Percentiles rank a stretch among this genome's conserved stretches.
phyloP scores from a whole-genome alignment of 169 alveolate genomes.

The Plasmodium gallinaceum region DNA sequence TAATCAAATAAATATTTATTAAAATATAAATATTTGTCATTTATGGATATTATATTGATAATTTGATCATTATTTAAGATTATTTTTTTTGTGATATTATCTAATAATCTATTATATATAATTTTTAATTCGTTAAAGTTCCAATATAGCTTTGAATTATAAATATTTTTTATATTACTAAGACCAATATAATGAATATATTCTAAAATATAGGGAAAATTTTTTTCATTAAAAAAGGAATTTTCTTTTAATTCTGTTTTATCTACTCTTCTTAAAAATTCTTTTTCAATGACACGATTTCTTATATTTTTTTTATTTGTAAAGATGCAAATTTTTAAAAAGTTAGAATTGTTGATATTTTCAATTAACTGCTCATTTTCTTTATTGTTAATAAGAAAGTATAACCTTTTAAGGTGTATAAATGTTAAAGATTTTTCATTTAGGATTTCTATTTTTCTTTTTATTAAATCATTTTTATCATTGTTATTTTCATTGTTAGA shows the following conservation, averaged over 20 bases:
- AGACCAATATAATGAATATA: conserved; percentile 59
- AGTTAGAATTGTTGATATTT: conserved; percentile 12
- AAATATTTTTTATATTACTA: background rate
- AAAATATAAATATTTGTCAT: conserved; percentile 46
- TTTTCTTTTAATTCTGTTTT: background rate
- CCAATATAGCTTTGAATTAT: background rate
- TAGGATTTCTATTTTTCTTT: background rate
- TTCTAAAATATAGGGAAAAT: conserved; percentile 31
- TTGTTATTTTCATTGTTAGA: background rate
- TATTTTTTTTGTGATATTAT: background rate
- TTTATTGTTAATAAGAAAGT: conserved; percentile 2
- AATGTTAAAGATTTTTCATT: conserved; percentile 8
- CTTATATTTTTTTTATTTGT: conserved; percentile 50
- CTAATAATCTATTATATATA: conserved; percentile 4
- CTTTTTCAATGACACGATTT: conserved; percentile 17
- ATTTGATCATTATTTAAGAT: conserved; percentile 12
- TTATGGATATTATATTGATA: conserved; percentile 11
- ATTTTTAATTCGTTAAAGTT: conserved; percentile 8
- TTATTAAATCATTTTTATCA: background rate
- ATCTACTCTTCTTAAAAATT: conserved; percentile 29
- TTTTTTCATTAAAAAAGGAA: background rate
- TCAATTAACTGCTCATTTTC: conserved; percentile 7
- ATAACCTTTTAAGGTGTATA: conserved; percentile 30
- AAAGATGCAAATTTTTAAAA: conserved; percentile 34
- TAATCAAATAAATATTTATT: conserved; percentile 28